A percentile compares a stretch with the other conserved stretches of the same genome.
These are phyloP conservation scores for Ascochyta koolunga DNA, from an alignment of 2,329 filamentous ascomycete species.

Conservation along the genomic window DNA sequence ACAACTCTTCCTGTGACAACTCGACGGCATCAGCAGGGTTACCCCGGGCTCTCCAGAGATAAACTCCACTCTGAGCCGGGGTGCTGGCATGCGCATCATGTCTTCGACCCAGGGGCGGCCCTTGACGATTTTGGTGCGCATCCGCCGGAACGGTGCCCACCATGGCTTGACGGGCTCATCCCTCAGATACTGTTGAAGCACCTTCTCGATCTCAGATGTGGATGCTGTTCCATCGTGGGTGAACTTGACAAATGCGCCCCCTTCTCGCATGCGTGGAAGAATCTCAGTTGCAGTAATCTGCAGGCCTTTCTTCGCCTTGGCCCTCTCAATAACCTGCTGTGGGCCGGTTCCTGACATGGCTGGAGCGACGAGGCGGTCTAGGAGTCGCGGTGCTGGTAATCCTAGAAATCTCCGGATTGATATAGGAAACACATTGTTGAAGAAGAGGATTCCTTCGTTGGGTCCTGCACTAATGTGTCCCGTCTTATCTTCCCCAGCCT, in stretches of 20 bases:
- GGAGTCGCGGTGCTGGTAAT: constrained; percentile 58
- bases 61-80: constrained; percentile 82
- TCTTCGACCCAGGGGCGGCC: constrained; percentile 96
- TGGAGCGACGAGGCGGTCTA: constrained; percentile 60
- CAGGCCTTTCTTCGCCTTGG: constrained; percentile 64
- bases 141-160: constrained; percentile 83
- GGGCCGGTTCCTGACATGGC: constrained; percentile 62
- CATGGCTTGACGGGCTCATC: constrained; percentile 80
- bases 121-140: constrained; percentile 75
- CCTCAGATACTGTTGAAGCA: constrained; percentile 67
- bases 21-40: constrained; percentile 75
- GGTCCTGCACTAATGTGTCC: constrained; percentile 80
- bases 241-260: constrained; percentile 92
- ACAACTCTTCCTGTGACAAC: constrained; percentile 83
- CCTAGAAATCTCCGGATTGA: constrained; percentile 69
- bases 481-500: constrained; percentile 67
- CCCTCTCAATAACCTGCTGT: constrained; percentile 59
- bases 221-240: constrained; percentile 58
- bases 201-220: constrained; percentile 63
- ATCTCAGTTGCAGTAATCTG: constrained; percentile 79
- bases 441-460: constrained; percentile 85
- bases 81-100: constrained; percentile 79
- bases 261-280: constrained; percentile 84
- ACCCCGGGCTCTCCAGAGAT: constrained; percentile 72
- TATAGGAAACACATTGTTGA: constrained; percentile 89